These are phyloP conservation scores for Trifolium repens DNA, from an alignment of 306 rosid species.

Conservation along the genomic window DNA sequence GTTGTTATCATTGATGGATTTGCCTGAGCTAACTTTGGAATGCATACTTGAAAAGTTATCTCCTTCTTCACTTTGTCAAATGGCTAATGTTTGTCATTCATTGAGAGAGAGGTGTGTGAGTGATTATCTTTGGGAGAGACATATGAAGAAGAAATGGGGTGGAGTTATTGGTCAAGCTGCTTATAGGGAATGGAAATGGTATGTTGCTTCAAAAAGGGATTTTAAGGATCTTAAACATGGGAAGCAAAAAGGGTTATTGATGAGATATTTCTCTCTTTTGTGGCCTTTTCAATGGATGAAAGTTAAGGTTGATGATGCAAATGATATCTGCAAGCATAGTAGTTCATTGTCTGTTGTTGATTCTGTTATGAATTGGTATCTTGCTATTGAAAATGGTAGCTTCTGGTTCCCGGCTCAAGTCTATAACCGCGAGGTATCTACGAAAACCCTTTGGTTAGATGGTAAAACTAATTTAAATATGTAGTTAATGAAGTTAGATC, in stretches of 20 bases:
- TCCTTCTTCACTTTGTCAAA: constrained; percentile 64
- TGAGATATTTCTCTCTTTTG: constrained; percentile 58
- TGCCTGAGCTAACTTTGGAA: constrained; percentile 85
- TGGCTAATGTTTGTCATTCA: constrained; percentile 76
- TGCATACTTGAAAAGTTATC: constrained; percentile 88
- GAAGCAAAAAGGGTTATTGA: constrained; percentile 59
- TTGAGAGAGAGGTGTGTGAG: constrained; percentile 81
- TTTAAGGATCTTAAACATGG: constrained; percentile 46
- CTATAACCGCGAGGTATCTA: constrained; percentile 87
- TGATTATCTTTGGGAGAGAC: constrained; percentile 88
- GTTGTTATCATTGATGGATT: constrained; percentile 66
- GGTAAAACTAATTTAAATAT: neutral
- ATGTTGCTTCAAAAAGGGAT: constrained; percentile 62
- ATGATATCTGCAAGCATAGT: constrained; percentile 41
- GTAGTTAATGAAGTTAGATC: neutral
- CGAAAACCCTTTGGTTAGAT: neutral
- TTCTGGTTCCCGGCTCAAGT: constrained; percentile 93
- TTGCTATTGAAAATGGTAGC: constrained; percentile 82
- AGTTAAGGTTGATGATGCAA: constrained; percentile 49
- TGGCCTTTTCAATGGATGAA: constrained; percentile 87
- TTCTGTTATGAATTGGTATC: constrained; percentile 83
- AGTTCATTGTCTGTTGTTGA: constrained; percentile 58
- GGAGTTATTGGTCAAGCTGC: constrained; percentile 76
- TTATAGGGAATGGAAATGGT: constrained; percentile 80
- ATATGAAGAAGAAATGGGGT: constrained; percentile 85